A percentile compares a stretch with the other conserved stretches of the same genome.
Conservation (phyloP, 163 green algal genomes). For the Picocystis sp. region DNA sequence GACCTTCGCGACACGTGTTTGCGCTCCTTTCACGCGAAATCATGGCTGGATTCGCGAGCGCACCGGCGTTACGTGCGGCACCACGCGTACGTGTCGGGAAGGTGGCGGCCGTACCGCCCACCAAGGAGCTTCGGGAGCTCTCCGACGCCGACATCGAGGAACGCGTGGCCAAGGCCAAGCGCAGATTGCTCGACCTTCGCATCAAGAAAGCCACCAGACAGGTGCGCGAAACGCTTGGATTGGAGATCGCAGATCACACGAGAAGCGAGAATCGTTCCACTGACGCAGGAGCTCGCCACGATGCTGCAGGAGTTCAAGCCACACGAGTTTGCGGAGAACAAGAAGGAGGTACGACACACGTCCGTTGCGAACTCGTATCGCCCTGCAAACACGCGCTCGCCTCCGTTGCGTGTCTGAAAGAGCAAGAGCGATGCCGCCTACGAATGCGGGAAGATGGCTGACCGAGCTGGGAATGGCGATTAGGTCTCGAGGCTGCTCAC, state of each 20-base stretch:
- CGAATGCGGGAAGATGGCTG: too few relatives aligned
- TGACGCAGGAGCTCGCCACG: too few relatives aligned
- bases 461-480: too few relatives aligned
- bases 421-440: too few relatives aligned
- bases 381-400: not conserved
- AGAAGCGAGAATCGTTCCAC: conserved; percentile 6
- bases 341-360: conserved; percentile 17
- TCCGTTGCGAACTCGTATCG: not conserved
- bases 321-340: conserved; percentile 22
- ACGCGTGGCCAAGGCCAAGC: conserved; percentile 28
- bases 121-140: conserved; percentile 12
- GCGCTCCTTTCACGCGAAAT: too few relatives aligned
- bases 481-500: conserved; percentile 39
- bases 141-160: conserved; percentile 27
- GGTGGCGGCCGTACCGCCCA: too few relatives aligned
- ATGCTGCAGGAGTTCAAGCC: conserved; percentile 26
- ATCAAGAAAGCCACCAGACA: conserved; percentile 24
- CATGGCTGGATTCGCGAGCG: too few relatives aligned
- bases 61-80: too few relatives aligned
- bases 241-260: conserved; percentile 12
- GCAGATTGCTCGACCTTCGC: conserved; percentile 31
- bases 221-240: conserved; percentile 1
- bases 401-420: too few relatives aligned
- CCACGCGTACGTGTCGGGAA: too few relatives aligned
- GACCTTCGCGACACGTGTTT: too few relatives aligned